Conservation (phyloP, 2,329 filamentous ascomycete species). For the Neofusicoccum umdonicola region DNA sequence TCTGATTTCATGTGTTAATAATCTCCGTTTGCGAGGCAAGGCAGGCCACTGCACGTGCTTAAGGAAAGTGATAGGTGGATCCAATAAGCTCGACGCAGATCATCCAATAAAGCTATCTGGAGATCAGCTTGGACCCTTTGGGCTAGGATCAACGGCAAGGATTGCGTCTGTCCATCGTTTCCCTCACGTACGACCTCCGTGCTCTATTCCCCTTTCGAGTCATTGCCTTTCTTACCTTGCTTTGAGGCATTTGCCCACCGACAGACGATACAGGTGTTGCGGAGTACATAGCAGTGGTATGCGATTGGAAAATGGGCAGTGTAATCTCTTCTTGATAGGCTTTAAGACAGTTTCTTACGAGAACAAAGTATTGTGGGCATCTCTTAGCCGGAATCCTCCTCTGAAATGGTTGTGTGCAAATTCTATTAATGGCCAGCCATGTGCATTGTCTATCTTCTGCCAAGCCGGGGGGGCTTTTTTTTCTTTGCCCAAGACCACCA, state of each 20-base stretch:
- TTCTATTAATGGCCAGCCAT: too few species aligned
- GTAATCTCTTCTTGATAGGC: neutral
- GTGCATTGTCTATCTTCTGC: too few species aligned
- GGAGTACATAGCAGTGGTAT: neutral
- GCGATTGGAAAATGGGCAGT: neutral
- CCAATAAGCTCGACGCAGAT: slow-evolving; percentile 9
- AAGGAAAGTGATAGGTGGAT: slow-evolving; percentile 7
- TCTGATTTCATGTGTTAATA: slow-evolving; percentile 12
- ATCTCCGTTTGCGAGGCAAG: slow-evolving; percentile 4
- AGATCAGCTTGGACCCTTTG: slow-evolving; percentile 1
- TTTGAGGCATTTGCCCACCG: neutral
- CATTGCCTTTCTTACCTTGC: neutral
- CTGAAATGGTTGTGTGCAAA: too few species aligned
- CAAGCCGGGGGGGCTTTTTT: too few species aligned
- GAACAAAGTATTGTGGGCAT: neutral
- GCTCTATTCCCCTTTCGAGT: neutral
- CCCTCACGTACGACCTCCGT: neutral
- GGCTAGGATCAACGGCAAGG: slow-evolving; percentile 10
- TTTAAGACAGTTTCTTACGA: neutral
- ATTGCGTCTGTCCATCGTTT: neutral
- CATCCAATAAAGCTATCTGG: slow-evolving; percentile 8
- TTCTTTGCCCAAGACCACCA: too few species aligned
- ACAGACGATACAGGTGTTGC: neutral
- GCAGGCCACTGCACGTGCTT: neutral
- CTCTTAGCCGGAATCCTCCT: too few species aligned